Conservation (phyloP, 2,329 filamentous ascomycete genomes). For the Scedosporium boydii region DNA sequence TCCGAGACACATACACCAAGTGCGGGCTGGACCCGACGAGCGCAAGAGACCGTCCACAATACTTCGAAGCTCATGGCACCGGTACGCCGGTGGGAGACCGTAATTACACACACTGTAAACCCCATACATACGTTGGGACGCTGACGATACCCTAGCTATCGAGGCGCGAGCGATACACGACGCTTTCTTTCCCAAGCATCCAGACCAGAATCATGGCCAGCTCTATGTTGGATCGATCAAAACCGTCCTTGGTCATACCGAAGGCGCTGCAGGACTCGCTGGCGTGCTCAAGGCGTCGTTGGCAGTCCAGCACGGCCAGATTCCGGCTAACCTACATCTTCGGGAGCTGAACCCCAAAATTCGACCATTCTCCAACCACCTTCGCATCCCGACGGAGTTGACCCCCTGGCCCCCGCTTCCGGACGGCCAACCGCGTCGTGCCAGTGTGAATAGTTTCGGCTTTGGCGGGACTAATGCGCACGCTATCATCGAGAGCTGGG, state of each 20-base stretch:
- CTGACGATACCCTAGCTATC: conserved; percentile 16
- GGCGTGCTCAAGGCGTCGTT: conserved; percentile 18
- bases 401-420: conserved; percentile 15
- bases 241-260: conserved; percentile 16
- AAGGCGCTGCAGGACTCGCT: conserved; percentile 14
- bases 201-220: conserved; percentile 21
- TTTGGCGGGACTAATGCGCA: conserved; percentile 19
- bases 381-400: conserved; percentile 7
- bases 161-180: conserved; percentile 18
- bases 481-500: conserved; percentile 12
- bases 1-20: conserved; percentile 19
- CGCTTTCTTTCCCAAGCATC: neutral
- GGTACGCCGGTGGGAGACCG: no score
- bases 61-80: no score
- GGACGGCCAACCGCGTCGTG: conserved; percentile 12
- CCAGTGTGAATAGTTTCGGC: conserved; percentile 20
- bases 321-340: conserved; percentile 16
- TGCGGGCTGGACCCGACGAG: conserved; percentile 16
- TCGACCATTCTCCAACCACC: neutral
- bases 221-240: conserved; percentile 15
- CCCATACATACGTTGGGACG: neutral
- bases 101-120: no score
- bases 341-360: conserved; percentile 15
- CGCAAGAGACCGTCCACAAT: conserved; percentile 13
- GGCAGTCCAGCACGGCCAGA: conserved; percentile 12